Evolutionary conservation across 2,329 filamentous ascomycete species (phyloP).

Genomic region (Cordyceps pruinosa): DNA sequence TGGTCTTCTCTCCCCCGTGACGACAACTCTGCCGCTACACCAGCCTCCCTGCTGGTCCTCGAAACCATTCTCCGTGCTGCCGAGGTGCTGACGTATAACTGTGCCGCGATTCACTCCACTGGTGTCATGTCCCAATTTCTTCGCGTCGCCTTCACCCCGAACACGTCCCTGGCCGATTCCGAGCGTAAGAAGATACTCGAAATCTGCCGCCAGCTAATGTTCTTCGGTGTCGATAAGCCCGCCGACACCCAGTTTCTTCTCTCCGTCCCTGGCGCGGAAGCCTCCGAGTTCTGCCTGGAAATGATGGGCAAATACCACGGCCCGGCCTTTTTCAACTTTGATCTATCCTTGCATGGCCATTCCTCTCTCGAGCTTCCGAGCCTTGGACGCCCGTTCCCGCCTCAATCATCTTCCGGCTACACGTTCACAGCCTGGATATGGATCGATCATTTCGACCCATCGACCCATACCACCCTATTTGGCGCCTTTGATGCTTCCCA

Average conservation of each 20-base stretch:
- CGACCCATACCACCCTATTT: conserved; percentile 88
- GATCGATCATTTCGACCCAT: conserved; percentile 77
- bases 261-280: conserved; percentile 42
- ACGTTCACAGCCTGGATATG: conserved; percentile 85
- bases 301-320: conserved; percentile 68
- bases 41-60: conserved; percentile 57
- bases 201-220: conserved; percentile 63
- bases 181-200: conserved; percentile 56
- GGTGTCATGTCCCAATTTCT: conserved; percentile 63
- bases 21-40: conserved; percentile 36
- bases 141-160: conserved; percentile 49
- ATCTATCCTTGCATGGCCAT: conserved; percentile 80
- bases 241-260: conserved; percentile 74
- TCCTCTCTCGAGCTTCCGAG: conserved; percentile 84
- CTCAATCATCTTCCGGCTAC: conserved; percentile 72
- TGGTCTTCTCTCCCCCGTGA: conserved; percentile 55
- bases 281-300: conserved; percentile 64
- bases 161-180: conserved; percentile 42
- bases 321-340: conserved; percentile 87
- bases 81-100: conserved; percentile 59
- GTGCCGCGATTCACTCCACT: conserved; percentile 64
- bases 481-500: conserved; percentile 89
- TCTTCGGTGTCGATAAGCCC: conserved; percentile 71
- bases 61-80: conserved; percentile 54
- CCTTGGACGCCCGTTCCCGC: conserved; percentile 80